Percentiles rank a stretch among this genome's conserved stretches.
phyloP scores from a whole-genome alignment of 1,284 basidiomycete species.

The Ustilago xerochloae region DNA sequence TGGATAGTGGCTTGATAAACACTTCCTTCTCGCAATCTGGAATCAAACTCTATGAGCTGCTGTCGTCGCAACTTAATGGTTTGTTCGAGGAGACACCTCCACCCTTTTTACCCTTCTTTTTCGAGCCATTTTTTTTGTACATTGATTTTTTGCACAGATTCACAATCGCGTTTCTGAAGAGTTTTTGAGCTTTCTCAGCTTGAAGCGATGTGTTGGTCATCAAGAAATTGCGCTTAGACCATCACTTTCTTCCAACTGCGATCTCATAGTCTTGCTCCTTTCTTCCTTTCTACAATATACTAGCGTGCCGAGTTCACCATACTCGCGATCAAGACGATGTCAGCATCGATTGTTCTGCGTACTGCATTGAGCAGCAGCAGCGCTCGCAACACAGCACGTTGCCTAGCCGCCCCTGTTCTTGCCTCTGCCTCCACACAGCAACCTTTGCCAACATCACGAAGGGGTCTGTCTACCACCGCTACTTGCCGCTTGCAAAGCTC shows the following conservation, averaged over 20 bases:
- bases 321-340: not conserved
- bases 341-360: slow-evolving; percentile 8
- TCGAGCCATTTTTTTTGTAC: not conserved
- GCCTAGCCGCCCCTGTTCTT: not conserved
- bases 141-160: slow-evolving; percentile 1
- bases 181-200: too few relatives aligned
- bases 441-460: not conserved
- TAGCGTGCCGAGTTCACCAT: not conserved
- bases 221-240: slow-evolving; percentile 13
- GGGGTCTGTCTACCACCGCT: not conserved
- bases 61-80: too few relatives aligned
- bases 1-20: too few relatives aligned
- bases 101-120: not conserved
- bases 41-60: too few relatives aligned
- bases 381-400: not conserved
- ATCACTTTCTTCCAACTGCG: not conserved
- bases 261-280: too few relatives aligned
- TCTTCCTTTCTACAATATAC: not conserved
- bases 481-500: not conserved
- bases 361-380: not conserved
- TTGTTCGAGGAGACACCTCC: not conserved
- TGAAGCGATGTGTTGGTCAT: slow-evolving; percentile 24
- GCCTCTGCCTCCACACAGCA: not conserved
- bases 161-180: not conserved
- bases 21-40: too few relatives aligned